Conservation (phyloP, 768 basidiomycete species). For the Mycena capillaripes region DNA sequence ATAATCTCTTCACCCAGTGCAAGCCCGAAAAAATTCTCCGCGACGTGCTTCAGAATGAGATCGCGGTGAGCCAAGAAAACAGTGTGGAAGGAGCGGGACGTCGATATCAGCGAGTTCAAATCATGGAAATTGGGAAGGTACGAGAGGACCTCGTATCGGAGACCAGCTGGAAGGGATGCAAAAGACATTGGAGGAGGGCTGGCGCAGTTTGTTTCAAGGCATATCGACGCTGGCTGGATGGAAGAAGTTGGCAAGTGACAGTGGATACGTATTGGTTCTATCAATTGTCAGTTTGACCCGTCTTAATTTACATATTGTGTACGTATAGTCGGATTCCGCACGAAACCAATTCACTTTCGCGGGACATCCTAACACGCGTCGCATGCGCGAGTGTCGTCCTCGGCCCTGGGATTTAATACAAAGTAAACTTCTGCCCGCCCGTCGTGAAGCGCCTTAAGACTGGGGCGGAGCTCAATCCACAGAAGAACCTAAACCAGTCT, state of each 20-base stretch:
- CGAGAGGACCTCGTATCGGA: constrained; percentile 15
- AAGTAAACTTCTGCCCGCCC: no score
- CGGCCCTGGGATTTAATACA: no score
- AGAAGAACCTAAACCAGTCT: no score
- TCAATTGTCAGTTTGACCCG: neutral
- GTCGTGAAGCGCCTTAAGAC: no score
- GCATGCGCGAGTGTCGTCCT: no score
- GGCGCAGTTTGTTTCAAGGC: neutral
- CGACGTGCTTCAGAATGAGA: constrained; percentile 15
- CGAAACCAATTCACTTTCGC: no score
- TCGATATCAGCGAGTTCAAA: constrained; percentile 7
- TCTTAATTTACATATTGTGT: neutral
- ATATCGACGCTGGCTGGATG: neutral
- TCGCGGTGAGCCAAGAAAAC: constrained; percentile 12
- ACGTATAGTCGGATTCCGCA: no score
- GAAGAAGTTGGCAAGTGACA: neutral
- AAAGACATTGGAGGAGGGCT: constrained; percentile 14
- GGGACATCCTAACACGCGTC: no score
- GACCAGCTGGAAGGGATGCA: neutral
- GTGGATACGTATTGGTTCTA: neutral
- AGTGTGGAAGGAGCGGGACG: constrained; percentile 19
- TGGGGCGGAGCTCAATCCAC: no score
- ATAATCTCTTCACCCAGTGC: constrained; percentile 13
- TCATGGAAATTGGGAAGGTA: constrained; percentile 15
- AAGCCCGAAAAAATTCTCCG: constrained; percentile 26